Evolutionary conservation across 257 asterid genomes (phyloP), one percentile per base, ranked within the genome.

Genomic region (Jacaranda copaia): DNA sequence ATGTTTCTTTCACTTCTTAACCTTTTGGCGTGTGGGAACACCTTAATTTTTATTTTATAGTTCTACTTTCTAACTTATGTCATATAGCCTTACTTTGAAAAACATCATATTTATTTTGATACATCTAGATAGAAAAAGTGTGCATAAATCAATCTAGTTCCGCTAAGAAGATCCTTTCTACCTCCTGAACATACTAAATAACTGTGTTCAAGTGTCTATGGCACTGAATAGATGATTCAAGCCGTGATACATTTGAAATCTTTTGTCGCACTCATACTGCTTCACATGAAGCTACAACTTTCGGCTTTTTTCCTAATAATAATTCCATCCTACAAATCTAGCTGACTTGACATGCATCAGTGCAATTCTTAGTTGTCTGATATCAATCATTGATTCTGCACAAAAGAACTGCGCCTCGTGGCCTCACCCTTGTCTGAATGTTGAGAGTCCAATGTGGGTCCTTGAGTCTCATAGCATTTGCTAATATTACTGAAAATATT

Each of bases 291-390:
- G 49, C 36, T 52, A 36, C 46, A 52, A 8, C 55, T 36, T 64
- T 51, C 7, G 4, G 12, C 43, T 40, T 68, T 74, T 35, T 19
- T 19, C 51, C 19, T 57, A 46, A 25, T 36, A 11, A 48, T 35
- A 52, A 55, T 35, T n/a, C 19, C 14, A 36, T 52, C 42, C 67
- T 16, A 53, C 15, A 32, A 16, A 53, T 15, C 18, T 57, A 61
- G 60, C 79, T n/a, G 8, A 64, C 64, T 42, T n/a, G 56, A 35
- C 32, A 25, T 25, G 63, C 70, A 53, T 46, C 9, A 40, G 72
- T 25, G 62, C 52, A 60, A 46, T 7, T 49, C 20, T 42, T 52
- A 10, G 43, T 52, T 61, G 5, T 18, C 18, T n/a, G 14, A 19
- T 51, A 46, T 58, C 45, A 55, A 68, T 77, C 32, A 49, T 61